Percentiles rank a stretch among this genome's conserved stretches.
phyloP scores from a whole-genome alignment of 352 stramenopile genomes.

The Globisporangium spinosum region DNA sequence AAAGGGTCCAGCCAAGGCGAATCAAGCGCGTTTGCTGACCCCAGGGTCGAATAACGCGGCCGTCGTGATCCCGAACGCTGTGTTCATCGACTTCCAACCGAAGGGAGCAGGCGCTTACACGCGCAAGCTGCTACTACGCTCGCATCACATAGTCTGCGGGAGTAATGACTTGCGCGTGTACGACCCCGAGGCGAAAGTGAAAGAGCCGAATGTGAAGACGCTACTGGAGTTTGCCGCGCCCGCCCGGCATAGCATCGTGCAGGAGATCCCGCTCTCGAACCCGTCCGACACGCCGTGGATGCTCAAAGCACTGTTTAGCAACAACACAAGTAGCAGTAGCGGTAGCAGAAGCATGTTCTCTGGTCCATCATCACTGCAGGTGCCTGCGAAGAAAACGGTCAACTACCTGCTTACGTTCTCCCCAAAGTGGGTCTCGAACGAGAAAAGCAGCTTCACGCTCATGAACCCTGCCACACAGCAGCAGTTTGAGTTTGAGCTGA shows the following conservation, averaged over 20 bases:
- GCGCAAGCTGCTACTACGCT: constrained; percentile 65
- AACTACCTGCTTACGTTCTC: constrained; percentile 84
- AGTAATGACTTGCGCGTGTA: constrained; percentile 82
- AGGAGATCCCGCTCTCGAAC: constrained; percentile 91
- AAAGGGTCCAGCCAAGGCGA: constrained; percentile 32
- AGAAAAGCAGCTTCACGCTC: constrained; percentile 72
- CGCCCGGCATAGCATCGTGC: constrained; percentile 82
- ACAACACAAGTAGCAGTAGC: constrained; percentile 13
- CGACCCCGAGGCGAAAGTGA: constrained; percentile 80
- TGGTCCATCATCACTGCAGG: constrained; percentile 54
- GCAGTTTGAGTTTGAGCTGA: constrained; percentile 88
- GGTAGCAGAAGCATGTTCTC: constrained; percentile 52
- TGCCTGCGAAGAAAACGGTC: constrained; percentile 65
- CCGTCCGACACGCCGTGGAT: constrained; percentile 81
- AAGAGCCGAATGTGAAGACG: constrained; percentile 81
- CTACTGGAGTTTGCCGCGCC: constrained; percentile 87
- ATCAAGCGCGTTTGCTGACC: constrained; percentile 46
- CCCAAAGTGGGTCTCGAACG: constrained; percentile 68
- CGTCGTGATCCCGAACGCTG: constrained; percentile 34
- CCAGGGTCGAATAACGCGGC: constrained; percentile 33
- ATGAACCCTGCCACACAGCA: constrained; percentile 82
- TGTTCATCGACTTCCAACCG: constrained; percentile 73
- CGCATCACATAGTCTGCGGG: constrained; percentile 51
- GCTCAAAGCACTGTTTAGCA: constrained; percentile 64
- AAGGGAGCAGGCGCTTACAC: constrained; percentile 66